Evolutionary conservation across 257 asterid species (phyloP).

Genomic region (Solanum boliviense): DNA sequence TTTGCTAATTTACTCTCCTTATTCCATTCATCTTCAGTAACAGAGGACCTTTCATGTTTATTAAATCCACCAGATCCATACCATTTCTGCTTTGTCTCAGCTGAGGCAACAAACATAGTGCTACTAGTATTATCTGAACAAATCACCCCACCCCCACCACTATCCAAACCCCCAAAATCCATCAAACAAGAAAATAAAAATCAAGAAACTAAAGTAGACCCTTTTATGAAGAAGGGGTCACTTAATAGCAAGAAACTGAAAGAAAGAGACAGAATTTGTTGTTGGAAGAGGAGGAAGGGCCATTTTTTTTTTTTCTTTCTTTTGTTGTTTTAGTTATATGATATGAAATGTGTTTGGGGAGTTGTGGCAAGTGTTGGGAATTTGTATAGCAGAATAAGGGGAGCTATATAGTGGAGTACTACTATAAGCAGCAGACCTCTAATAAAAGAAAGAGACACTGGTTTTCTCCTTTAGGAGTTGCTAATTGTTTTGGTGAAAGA

Average conservation of each 20-base stretch:
- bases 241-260: background rate
- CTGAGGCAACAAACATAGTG: conserved; percentile 5
- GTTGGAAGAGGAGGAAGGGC: conserved; percentile 25
- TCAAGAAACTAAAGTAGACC: background rate
- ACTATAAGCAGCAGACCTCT: conserved; percentile 11
- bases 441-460: conserved; percentile 15
- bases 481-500: conserved; percentile 39
- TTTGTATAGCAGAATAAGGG: background rate
- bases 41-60: conserved; percentile 43
- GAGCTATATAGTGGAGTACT: background rate
- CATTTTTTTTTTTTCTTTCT: conserved; percentile 21
- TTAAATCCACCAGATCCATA: conserved; percentile 45
- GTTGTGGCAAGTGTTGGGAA: background rate
- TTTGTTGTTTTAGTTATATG: background rate
- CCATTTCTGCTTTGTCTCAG: conserved; percentile 26
- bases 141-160: conserved; percentile 15
- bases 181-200: conserved; percentile 13
- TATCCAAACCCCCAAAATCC: conserved; percentile 75
- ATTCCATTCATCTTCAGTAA: conserved; percentile 39
- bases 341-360: background rate
- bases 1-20: conserved; percentile 40
- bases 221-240: background rate
- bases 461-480: conserved; percentile 16
- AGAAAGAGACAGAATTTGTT: conserved; percentile 19
- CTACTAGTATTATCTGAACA: conserved; percentile 17